Percentiles rank a stretch among this genome's conserved stretches.
Conservation (phyloP, 164 flowering plant species). For the Umbellularia californica region DNA sequence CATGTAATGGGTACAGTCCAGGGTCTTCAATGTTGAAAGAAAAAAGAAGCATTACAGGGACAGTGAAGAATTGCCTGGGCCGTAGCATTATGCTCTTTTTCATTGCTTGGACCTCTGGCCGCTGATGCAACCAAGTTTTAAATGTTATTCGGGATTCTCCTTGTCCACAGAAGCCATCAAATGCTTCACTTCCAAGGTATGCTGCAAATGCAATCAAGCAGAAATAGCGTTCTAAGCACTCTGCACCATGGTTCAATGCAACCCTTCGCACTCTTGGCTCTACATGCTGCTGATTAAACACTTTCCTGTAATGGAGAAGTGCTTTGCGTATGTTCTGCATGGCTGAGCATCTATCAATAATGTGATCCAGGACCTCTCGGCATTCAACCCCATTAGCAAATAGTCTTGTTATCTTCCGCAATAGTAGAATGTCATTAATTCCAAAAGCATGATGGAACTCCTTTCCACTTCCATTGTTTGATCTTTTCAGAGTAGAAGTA, state of each 20-base stretch:
- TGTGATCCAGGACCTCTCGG: constrained; percentile 81
- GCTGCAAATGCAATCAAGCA: constrained; percentile 94
- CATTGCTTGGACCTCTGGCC: constrained; percentile 95
- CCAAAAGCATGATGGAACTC: constrained; percentile 63
- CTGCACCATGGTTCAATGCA: constrained; percentile 93
- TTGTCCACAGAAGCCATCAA: constrained; percentile 92
- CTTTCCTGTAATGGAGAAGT: constrained; percentile 77
- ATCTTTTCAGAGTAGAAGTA: neutral
- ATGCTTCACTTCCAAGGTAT: constrained; percentile 91
- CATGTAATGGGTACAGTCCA: neutral
- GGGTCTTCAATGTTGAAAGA: constrained; percentile 5
- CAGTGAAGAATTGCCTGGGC: constrained; percentile 83
- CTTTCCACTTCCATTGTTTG: constrained; percentile 11
- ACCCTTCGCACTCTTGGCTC: constrained; percentile 91
- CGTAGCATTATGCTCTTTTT: constrained; percentile 90
- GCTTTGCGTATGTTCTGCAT: constrained; percentile 91
- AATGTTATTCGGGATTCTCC: constrained; percentile 69
- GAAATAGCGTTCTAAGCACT: constrained; percentile 90
- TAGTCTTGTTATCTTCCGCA: constrained; percentile 81
- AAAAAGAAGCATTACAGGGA: constrained; percentile 59
- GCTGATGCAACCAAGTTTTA: constrained; percentile 83
- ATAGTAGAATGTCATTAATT: constrained; percentile 73
- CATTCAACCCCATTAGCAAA: constrained; percentile 89
- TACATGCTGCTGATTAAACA: constrained; percentile 84
- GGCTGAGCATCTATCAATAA: constrained; percentile 93